These are phyloP conservation scores for Alternaria panax DNA, from an alignment of 2,329 filamentous ascomycete species.

Conservation along the genomic window DNA sequence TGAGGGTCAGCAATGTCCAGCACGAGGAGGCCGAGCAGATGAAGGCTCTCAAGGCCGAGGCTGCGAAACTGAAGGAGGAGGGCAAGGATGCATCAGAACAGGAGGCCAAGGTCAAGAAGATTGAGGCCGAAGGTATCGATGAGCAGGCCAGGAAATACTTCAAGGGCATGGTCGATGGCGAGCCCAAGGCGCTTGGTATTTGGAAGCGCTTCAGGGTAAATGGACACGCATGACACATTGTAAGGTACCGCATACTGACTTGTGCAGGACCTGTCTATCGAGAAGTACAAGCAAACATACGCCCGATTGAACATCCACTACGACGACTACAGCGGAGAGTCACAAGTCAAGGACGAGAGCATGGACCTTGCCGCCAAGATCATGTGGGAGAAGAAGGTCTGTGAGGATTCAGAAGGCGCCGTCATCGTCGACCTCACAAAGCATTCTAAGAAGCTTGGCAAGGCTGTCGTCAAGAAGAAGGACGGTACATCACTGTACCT, in stretches of 20 bases:
- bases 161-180: constrained; percentile 72
- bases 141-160: constrained; percentile 77
- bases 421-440: constrained; percentile 74
- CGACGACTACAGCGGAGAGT: constrained; percentile 74
- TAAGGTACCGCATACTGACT: constrained; percentile 11
- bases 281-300: constrained; percentile 70
- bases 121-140: constrained; percentile 57
- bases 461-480: constrained; percentile 71
- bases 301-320: constrained; percentile 70
- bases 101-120: constrained; percentile 53
- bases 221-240: neutral
- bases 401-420: constrained; percentile 70
- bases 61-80: constrained; percentile 48
- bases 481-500: constrained; percentile 73
- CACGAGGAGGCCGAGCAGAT: constrained; percentile 71
- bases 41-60: constrained; percentile 61
- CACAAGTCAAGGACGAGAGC: constrained; percentile 68
- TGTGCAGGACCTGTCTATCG: constrained; percentile 64
- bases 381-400: constrained; percentile 67
- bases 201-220: constrained; percentile 66
- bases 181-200: constrained; percentile 64
- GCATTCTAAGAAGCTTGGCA: constrained; percentile 72
- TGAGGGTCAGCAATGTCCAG: constrained; percentile 72
- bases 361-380: constrained; percentile 67
- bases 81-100: constrained; percentile 52